These are phyloP conservation scores for Dimargaris cristalligena DNA, from an alignment of 192 early-diverging fungal genomes.

Conservation along the genomic window DNA sequence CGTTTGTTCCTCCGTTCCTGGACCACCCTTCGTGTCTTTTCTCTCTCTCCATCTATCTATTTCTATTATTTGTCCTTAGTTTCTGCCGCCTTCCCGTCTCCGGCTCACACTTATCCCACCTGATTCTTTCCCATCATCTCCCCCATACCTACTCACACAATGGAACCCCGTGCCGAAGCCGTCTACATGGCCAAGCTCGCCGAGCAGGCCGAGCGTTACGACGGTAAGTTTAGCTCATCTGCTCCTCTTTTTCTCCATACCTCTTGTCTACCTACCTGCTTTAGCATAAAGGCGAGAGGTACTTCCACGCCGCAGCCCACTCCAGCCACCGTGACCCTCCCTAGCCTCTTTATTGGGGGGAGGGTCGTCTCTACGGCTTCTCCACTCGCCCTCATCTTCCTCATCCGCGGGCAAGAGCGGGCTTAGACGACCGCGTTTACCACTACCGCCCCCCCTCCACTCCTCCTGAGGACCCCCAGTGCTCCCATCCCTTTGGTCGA, in stretches of 20 bases:
- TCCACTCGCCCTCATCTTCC: constrained; percentile 4
- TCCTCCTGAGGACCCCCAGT: too few species aligned
- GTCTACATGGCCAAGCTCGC: constrained; percentile 99
- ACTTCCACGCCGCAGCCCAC: neutral
- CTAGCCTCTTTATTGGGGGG: neutral
- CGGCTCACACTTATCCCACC: too few species aligned
- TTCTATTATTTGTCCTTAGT: too few species aligned
- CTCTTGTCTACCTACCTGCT: neutral
- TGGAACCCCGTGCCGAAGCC: constrained; percentile 43
- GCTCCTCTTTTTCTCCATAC: neutral
- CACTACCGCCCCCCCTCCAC: too few species aligned
- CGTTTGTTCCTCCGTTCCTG: too few species aligned
- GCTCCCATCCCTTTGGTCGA: too few species aligned
- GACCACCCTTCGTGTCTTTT: too few species aligned
- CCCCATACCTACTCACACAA: too few species aligned
- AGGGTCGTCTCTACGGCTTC: neutral
- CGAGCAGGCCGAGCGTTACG: constrained; percentile 98
- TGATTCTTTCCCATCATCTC: too few species aligned
- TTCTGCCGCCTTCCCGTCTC: too few species aligned
- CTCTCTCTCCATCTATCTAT: too few species aligned
- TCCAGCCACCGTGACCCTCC: neutral
- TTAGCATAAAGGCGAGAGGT: neutral
- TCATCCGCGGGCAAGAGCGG: neutral
- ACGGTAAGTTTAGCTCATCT: constrained; percentile 46
- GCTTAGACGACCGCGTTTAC: too few species aligned